Base-by-base conservation (phyloP, 352 stramenopile genomes). In the Phytopythium sindhum region DNA sequence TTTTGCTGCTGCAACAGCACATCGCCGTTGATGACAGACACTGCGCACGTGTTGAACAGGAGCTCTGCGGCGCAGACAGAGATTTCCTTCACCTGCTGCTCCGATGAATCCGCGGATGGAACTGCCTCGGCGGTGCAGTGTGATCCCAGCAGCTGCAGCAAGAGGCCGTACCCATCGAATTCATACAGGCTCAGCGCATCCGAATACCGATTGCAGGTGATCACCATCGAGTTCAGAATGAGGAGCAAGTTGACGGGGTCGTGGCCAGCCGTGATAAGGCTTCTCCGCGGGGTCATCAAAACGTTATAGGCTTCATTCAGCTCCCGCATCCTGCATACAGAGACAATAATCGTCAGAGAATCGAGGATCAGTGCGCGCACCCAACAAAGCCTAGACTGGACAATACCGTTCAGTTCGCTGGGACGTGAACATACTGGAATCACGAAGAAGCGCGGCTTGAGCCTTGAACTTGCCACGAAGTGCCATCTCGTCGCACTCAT, bases 201-300 rank as follows among this genome's bases (percentile, higher is more conserved):
- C 4, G 75, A 61, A 59, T 91, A 93, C 7, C 77, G 79, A 4
- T 81, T 80, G 72, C 80, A 93, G 69, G 91, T 87, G 23, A 75
- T 67, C 26, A 90, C 69, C 39, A 93, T 68, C 6, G 85, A 75
- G 31, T 79, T 73, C 11, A 96, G 69, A 37, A 96, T 51, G 19
- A 90, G 79, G 12, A 88, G 53, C 41, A 96, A 60, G 35, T 90
- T 90, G 2, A 85, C 68, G 29, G 86, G 84, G 41, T 96, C 88
- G 54, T 93, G 82, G 1, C 86, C 81, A 51, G 69, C 57, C 21
- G 77, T 86, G 24, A 96, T 72, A 17, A 95, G 69, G 2, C 80
- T 94, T 44, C 73, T 57, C 29, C 88, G 73, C 61, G 84, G 86
- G 33, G 71, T 86, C 14, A 81, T 92, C 24, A 95, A 64, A 24